These are phyloP conservation scores for Blastocystis sp. DNA, from an alignment of 352 stramenopile genomes.

Conservation along the genomic window DNA sequence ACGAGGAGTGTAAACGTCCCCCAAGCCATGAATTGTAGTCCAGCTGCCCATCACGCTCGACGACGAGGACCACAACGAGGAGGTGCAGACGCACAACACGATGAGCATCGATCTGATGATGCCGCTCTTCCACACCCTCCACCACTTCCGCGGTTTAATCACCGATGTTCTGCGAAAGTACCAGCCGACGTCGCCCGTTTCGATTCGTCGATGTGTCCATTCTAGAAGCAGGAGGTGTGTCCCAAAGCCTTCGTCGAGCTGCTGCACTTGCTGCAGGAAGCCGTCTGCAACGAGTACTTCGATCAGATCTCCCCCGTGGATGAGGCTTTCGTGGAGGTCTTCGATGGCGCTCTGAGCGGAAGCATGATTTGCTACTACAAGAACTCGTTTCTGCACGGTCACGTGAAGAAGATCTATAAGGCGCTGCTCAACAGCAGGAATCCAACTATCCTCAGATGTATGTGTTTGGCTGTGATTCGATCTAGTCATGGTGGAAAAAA, in stretches of 20 bases:
- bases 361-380: not conserved
- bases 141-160: not conserved
- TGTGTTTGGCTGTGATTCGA: not conserved
- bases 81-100: not conserved
- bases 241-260: not conserved
- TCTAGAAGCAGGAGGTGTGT: not conserved
- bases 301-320: not conserved
- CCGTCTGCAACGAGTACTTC: not conserved
- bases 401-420: slow-evolving; percentile 18
- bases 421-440: not conserved
- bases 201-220: not conserved
- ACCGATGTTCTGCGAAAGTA: not conserved
- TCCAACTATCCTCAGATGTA: not conserved
- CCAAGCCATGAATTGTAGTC: not conserved
- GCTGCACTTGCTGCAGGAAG: not conserved
- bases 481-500: not conserved
- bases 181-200: not conserved
- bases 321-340: not conserved
- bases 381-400: slow-evolving; percentile 25
- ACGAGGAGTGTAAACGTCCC: not conserved
- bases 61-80: not conserved
- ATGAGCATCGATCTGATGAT: not conserved
- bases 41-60: not conserved
- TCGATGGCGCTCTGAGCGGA: not conserved
- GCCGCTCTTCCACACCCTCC: not conserved